Conservation (phyloP, 495 filamentous ascomycete species). For the Xylaria nigripes region DNA sequence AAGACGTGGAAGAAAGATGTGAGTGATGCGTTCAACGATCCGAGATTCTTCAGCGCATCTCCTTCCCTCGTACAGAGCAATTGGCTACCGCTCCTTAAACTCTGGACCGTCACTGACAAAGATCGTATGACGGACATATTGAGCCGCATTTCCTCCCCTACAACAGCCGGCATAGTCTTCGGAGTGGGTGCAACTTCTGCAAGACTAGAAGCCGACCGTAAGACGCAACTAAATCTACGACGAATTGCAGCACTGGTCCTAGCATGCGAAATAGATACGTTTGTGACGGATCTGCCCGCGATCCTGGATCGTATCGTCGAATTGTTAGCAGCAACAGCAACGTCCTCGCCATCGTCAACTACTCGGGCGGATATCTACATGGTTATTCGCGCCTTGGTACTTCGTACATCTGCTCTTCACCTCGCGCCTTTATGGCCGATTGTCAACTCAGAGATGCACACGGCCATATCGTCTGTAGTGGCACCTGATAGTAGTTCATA, state of each 20-base stretch:
- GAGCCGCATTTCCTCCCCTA: conserved; percentile 68
- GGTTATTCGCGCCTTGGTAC: conserved; percentile 69
- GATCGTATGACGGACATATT: conserved; percentile 79
- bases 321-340: conserved; percentile 72
- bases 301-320: conserved; percentile 82
- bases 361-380: conserved; percentile 86
- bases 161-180: conserved; percentile 95
- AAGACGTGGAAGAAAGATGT: conserved; percentile 93
- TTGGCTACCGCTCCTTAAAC: conserved; percentile 77
- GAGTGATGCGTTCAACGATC: conserved; percentile 82
- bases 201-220: conserved; percentile 87
- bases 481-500: conserved; percentile 52
- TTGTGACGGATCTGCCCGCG: conserved; percentile 61
- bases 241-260: conserved; percentile 71
- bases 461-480: conserved; percentile 68
- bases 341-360: conserved; percentile 84
- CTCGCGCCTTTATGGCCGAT: conserved; percentile 82
- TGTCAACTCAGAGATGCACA: conserved; percentile 78
- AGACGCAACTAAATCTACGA: conserved; percentile 83
- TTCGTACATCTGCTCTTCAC: conserved; percentile 68
- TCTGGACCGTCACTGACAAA: conserved; percentile 78
- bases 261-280: conserved; percentile 65
- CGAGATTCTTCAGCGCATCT: conserved; percentile 68
- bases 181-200: conserved; percentile 93
- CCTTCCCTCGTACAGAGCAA: conserved; percentile 55